Percentiles rank a stretch among this genome's conserved stretches.
These are phyloP conservation scores for Carallia brachiata DNA, from an alignment of 345 rosid species.

Conservation along the genomic window DNA sequence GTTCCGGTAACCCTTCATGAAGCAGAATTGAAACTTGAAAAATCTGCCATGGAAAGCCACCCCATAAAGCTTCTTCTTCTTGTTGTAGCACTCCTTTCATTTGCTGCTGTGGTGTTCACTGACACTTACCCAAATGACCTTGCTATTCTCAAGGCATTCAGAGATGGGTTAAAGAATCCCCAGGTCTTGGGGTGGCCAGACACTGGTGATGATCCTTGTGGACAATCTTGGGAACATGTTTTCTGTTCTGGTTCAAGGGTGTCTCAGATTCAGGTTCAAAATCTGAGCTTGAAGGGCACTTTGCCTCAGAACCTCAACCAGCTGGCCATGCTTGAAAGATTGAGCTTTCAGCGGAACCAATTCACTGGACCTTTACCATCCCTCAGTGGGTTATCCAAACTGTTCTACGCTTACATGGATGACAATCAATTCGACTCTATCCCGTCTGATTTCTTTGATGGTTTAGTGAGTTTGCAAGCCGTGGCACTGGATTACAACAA, in stretches of 20 bases:
- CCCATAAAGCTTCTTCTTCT: constrained; percentile 34
- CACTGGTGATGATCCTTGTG: constrained; percentile 67
- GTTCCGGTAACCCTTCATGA: constrained; percentile 16
- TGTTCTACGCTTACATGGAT: constrained; percentile 52
- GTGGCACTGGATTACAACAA: constrained; percentile 61
- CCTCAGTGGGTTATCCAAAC: constrained; percentile 48
- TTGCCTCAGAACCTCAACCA: constrained; percentile 59
- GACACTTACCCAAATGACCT: constrained; percentile 53
- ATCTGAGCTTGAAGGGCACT: constrained; percentile 55
- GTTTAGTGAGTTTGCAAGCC: constrained; percentile 43
- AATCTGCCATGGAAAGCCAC: constrained; percentile 35
- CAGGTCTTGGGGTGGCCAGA: constrained; percentile 65
- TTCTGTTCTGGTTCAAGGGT: constrained; percentile 48
- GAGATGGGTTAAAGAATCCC: constrained; percentile 61
- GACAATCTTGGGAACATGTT: constrained; percentile 57
- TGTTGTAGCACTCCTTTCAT: constrained; percentile 17
- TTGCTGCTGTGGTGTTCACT: constrained; percentile 31
- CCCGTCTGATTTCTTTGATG: constrained; percentile 58
- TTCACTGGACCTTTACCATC: constrained; percentile 62
- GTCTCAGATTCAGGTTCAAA: constrained; percentile 61
- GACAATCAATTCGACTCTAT: constrained; percentile 57
- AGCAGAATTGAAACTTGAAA: constrained; percentile 8
- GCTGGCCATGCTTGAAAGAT: constrained; percentile 45
- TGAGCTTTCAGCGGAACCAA: constrained; percentile 63
- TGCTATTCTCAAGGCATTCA: constrained; percentile 50